Conservation (phyloP, 345 rosid genomes). For the Durio zibethinus region DNA sequence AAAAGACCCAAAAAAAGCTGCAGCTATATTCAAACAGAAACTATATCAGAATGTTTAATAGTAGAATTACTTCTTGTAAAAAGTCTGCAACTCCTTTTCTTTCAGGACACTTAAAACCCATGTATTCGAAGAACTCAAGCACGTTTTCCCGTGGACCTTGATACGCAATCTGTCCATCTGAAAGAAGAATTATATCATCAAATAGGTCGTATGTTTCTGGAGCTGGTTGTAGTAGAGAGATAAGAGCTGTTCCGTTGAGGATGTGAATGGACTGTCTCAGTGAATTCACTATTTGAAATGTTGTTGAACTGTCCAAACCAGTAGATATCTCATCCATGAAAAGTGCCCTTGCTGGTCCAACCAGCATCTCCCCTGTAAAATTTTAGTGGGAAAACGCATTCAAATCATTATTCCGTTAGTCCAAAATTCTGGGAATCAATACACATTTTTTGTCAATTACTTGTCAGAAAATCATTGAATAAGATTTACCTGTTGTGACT, state of each 20-base stretch:
- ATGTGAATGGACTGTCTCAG: conserved; percentile 55
- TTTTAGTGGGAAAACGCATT: background rate
- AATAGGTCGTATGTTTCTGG: conserved; percentile 74
- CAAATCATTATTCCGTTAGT: background rate
- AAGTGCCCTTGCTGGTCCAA: conserved; percentile 73
- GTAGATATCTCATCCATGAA: conserved; percentile 92
- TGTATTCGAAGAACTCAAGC: conserved; percentile 56
- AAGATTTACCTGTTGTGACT: conserved; percentile 57
- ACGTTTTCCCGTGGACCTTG: conserved; percentile 71
- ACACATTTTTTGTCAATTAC: background rate
- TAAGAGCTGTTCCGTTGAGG: conserved; percentile 63
- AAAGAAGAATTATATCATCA: conserved; percentile 71
- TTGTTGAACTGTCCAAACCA: conserved; percentile 81
- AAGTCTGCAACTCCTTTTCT: conserved; percentile 88
- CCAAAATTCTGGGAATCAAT: background rate
- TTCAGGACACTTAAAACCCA: conserved; percentile 73
- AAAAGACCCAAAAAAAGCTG: background rate
- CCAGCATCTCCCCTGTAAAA: conserved; percentile 64
- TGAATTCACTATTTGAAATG: conserved; percentile 75
- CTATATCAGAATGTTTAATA: background rate
- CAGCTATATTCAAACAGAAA: conserved; percentile 46
- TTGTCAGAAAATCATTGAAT: background rate
- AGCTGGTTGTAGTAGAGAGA: conserved; percentile 84
- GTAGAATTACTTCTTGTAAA: conserved; percentile 60
- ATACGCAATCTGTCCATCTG: conserved; percentile 74